Percentiles rank a stretch among this genome's conserved stretches.
These are phyloP conservation scores for Senna tora DNA, from an alignment of 306 rosid genomes.

Conservation along the genomic window DNA sequence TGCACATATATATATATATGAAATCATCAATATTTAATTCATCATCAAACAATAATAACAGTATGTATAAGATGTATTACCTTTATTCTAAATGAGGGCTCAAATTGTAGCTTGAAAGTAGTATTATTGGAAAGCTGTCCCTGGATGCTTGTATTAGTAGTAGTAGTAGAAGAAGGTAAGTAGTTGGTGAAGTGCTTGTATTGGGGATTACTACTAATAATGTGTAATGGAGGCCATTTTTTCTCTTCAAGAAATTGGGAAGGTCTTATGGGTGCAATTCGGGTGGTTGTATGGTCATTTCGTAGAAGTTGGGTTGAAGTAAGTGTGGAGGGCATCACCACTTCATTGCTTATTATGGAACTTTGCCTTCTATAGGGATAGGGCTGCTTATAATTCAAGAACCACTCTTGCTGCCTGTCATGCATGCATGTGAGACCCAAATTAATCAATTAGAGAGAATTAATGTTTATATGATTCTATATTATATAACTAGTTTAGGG, in stretches of 20 bases:
- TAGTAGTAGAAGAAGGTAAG: conserved; percentile 22
- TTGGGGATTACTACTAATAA: conserved; percentile 20
- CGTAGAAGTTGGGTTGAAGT: conserved; percentile 33
- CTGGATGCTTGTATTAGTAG: conserved; percentile 28
- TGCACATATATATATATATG: conserved; percentile 36
- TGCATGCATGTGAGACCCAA: not conserved
- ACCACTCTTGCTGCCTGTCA: conserved; percentile 47
- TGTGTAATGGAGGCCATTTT: conserved; percentile 56
- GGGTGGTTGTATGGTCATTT: conserved; percentile 25
- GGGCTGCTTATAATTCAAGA: conserved; percentile 41
- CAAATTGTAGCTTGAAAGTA: conserved; percentile 39
- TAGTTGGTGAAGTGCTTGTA: conserved; percentile 43
- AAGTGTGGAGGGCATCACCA: conserved; percentile 30
- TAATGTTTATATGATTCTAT: too few relatives aligned
- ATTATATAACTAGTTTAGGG: too few relatives aligned
- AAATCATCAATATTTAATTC: not conserved
- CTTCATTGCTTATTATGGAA: conserved; percentile 37
- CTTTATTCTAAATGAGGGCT: conserved; percentile 55
- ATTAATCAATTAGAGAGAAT: not conserved
- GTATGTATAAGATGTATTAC: conserved; percentile 31
- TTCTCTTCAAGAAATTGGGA: conserved; percentile 58
- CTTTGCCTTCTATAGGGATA: conserved; percentile 36
- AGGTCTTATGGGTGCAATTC: conserved; percentile 58
- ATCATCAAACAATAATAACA: not conserved
- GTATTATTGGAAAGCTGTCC: conserved; percentile 32